Evolutionary conservation across 2,329 filamentous ascomycete genomes (phyloP), one percentile per base, ranked within the genome.

Genomic region (Podosphaera aphanis): DNA sequence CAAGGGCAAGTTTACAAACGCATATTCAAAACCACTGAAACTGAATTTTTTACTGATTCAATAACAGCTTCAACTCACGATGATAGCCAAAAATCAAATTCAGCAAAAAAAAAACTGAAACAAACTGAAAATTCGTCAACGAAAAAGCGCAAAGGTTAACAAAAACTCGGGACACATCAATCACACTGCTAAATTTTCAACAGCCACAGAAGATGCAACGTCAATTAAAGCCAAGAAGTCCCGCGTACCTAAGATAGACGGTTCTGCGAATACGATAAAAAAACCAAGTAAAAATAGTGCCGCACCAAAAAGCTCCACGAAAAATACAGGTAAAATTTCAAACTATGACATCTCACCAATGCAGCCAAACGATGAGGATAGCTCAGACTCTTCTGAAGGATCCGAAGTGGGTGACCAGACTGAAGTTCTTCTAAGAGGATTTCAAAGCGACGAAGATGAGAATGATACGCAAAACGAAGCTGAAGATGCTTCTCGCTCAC

Each of bases 401-500:
- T 61, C 57, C 7, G 57, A 59, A 21, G 56, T 62, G 37, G 66
- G 67, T 50, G 69, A 72, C 50, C 67, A 70, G 50, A 71, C 69
- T n/a, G 61, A 63, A 27, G 67, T 64, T 18, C 60, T 73, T 20
- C 61, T 73, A 49, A 64, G 64, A 49, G 70, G 70, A 8, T 73
- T 73, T 48, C 69, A 73, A 57, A 70, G 66, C 53, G 67, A 65
- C 44, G 64, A 62, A 45, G 69, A 71, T 35, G 66, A 69, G 35
- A 66, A 66, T 41, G 49, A 56, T 46, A 49, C 46, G 5, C 20
- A 46, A n/a, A 47, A 50, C 16, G 52, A 55, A 11, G 62, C 65
- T 51, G 63, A 63, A 29, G 62, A 64, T 42, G 66, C 72, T 50
- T 54, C 62, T 20, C 61, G 63, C 35, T 57, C 63, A 48, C 56